Conservation (phyloP, 2,329 filamentous ascomycete species). For the Pleomassaria siparia region DNA sequence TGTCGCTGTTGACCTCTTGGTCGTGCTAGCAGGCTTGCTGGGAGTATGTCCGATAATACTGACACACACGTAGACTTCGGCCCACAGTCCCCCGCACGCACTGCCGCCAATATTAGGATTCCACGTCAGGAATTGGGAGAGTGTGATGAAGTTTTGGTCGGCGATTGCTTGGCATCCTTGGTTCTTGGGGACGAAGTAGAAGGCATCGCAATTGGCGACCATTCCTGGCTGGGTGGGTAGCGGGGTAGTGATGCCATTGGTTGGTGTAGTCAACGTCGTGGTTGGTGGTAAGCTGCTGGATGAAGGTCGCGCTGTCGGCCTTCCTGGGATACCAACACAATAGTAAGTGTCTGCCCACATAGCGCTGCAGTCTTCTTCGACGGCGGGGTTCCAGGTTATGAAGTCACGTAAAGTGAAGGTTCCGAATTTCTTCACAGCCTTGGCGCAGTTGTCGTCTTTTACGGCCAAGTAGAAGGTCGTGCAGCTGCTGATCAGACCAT, state of each 20-base stretch:
- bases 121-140: slow-evolving; percentile 1
- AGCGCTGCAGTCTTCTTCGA: slow-evolving; percentile 5
- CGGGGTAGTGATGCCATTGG: slow-evolving; percentile 1
- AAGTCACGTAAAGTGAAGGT: slow-evolving; percentile 15
- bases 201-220: slow-evolving; percentile 1
- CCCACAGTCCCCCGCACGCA: slow-evolving; percentile 8
- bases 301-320: not conserved
- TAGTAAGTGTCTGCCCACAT: slow-evolving; percentile 2
- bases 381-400: slow-evolving; percentile 10
- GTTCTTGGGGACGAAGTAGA: slow-evolving; percentile 1
- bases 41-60: not conserved
- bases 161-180: slow-evolving; percentile 3
- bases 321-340: slow-evolving; percentile 4
- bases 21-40: not conserved
- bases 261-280: not conserved
- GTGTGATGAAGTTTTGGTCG: slow-evolving; percentile 1
- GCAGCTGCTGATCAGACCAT: slow-evolving; percentile 13
- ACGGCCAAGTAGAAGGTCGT: slow-evolving; percentile 14
- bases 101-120: slow-evolving; percentile 9
- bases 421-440: slow-evolving; percentile 9
- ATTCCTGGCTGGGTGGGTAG: slow-evolving; percentile 4
- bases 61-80: not conserved
- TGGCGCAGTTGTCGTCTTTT: slow-evolving; percentile 11
- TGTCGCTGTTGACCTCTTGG: not conserved
- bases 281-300: not conserved